Conservation (phyloP, 2,329 filamentous ascomycete species). For the Zarea fungicola region DNA sequence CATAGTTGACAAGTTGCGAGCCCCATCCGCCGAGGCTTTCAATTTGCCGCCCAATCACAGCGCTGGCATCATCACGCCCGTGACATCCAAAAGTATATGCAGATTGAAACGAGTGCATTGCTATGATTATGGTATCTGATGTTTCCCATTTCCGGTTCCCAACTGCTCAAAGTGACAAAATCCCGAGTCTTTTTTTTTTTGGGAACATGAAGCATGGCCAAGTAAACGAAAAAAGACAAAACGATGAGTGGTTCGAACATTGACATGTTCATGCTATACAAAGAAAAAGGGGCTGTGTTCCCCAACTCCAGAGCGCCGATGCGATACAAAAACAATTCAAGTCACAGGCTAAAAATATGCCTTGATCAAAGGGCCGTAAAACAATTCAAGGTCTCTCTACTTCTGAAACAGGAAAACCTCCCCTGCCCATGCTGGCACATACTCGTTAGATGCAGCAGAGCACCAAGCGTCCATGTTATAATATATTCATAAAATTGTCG, state of each 20-base stretch:
- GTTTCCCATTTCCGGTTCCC: not conserved
- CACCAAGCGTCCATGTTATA: constrained; percentile 8
- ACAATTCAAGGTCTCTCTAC: not conserved
- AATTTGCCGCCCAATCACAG: no score
- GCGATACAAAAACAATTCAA: not conserved
- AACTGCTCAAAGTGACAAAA: not conserved
- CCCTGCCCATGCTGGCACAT: not conserved
- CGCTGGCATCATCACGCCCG: no score
- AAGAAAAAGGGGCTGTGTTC: not conserved
- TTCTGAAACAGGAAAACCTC: not conserved
- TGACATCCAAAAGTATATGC: no score
- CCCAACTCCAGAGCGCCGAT: constrained; percentile 7
- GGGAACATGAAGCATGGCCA: not conserved
- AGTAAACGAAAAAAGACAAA: not conserved
- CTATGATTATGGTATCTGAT: constrained; percentile 8
- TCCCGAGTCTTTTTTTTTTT: not conserved
- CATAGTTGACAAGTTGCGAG: no score
- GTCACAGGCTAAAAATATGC: not conserved
- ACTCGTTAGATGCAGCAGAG: not conserved
- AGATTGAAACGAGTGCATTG: constrained; percentile 11
- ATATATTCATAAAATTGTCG: constrained; percentile 11
- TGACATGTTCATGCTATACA: constrained; percentile 5
- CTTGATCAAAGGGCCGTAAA: constrained; percentile 1
- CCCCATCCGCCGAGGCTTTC: no score
- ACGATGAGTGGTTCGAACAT: not conserved